phyloP scores from a whole-genome alignment of 352 stramenopile species.

The Globisporangium alternatum region DNA sequence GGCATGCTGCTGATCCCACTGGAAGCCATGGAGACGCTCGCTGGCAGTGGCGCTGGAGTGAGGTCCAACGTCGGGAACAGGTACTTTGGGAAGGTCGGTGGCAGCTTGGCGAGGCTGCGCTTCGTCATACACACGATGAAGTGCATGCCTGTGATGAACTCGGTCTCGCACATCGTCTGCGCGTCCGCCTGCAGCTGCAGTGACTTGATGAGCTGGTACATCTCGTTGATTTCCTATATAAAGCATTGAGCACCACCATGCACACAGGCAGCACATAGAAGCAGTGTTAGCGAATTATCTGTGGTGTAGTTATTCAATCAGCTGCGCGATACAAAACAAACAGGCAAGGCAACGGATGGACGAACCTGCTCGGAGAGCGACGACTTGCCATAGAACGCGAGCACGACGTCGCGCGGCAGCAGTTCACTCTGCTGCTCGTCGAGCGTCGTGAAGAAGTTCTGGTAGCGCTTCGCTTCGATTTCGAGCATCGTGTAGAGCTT shows the following conservation, averaged over 20 bases:
- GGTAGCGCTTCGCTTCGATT: constrained; percentile 50
- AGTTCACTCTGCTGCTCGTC: constrained; percentile 19
- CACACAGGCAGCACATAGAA: neutral
- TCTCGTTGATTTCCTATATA: constrained; percentile 37
- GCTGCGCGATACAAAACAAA: neutral
- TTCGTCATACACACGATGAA: constrained; percentile 80
- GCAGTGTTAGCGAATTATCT: neutral
- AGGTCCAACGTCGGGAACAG: constrained; percentile 65
- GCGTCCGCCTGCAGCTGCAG: constrained; percentile 32
- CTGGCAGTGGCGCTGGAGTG: constrained; percentile 19
- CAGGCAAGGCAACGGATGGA: neutral
- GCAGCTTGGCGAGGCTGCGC: constrained; percentile 48
- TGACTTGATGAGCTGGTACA: constrained; percentile 48
- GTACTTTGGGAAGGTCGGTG: constrained; percentile 45
- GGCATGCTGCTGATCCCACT: constrained; percentile 35
- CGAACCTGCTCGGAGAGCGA: constrained; percentile 35
- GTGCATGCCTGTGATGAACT: constrained; percentile 76
- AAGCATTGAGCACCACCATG: neutral
- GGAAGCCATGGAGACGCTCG: neutral
- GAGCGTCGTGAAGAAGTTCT: constrained; percentile 58
- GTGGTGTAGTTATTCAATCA: neutral
- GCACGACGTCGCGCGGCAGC: constrained; percentile 26
- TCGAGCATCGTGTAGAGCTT: constrained; percentile 67
- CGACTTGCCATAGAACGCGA: constrained; percentile 65
- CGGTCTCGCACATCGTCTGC: constrained; percentile 37